Conservation (phyloP, 495 filamentous ascomycete genomes). For the Collariella sp. region DNA sequence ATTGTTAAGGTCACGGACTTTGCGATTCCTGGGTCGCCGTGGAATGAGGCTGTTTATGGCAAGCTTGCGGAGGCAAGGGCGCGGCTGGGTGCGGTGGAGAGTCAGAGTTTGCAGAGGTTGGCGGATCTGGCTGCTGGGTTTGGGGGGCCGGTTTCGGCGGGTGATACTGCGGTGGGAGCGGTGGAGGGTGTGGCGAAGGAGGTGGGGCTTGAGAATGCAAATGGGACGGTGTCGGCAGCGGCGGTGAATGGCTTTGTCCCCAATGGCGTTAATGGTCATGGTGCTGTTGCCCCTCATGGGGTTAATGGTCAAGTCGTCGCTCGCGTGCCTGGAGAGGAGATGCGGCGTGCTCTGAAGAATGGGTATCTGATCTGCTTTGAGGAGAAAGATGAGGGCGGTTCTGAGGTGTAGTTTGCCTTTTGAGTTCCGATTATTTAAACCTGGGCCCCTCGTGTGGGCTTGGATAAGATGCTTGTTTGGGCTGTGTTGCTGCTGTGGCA, state of each 20-base stretch:
- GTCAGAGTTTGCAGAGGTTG: constrained; percentile 20
- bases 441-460: no score
- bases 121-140: constrained; percentile 49
- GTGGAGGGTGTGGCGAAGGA: neutral
- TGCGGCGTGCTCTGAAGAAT: constrained; percentile 1
- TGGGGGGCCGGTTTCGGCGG: constrained; percentile 5
- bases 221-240: neutral
- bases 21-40: constrained; percentile 31
- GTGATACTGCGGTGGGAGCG: neutral
- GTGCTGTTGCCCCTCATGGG: neutral
- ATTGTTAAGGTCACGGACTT: constrained; percentile 29
- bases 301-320: neutral
- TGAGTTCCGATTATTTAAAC: no score
- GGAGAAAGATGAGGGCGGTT: neutral
- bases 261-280: neutral
- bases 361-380: constrained; percentile 17
- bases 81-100: neutral
- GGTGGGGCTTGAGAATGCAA: neutral
- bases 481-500: no score
- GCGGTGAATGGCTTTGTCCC: neutral
- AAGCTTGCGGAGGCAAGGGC: constrained; percentile 32
- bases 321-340: neutral
- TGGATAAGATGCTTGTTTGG: no score
- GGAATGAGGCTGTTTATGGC: constrained; percentile 40
- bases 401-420: no score